These are phyloP conservation scores for Canavalia gladiata DNA, from an alignment of 306 rosid species.

Conservation along the genomic window DNA sequence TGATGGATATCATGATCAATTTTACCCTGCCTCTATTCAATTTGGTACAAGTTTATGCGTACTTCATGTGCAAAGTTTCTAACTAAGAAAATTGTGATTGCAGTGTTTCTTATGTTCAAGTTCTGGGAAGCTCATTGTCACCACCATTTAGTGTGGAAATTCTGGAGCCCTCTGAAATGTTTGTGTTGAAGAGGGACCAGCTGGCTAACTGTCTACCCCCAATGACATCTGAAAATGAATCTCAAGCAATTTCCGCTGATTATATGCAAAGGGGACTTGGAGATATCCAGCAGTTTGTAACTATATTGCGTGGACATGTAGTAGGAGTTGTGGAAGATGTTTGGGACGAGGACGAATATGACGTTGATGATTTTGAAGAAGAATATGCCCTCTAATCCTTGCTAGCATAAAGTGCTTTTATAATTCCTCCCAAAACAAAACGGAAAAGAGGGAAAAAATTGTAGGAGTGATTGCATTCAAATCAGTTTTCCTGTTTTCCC, in stretches of 20 bases:
- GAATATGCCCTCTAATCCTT: slow-evolving; percentile 55
- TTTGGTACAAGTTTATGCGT: neutral
- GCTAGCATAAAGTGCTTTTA: slow-evolving; percentile 21
- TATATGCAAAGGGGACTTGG: slow-evolving; percentile 41
- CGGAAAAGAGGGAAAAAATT: neutral
- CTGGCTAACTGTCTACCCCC: slow-evolving; percentile 42
- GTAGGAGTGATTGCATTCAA: slow-evolving; percentile 30
- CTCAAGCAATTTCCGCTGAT: slow-evolving; percentile 1
- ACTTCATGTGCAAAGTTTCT: slow-evolving; percentile 15
- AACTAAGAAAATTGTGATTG: slow-evolving; percentile 51
- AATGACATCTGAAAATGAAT: slow-evolving; percentile 47
- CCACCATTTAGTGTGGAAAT: slow-evolving; percentile 71
- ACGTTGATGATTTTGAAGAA: slow-evolving; percentile 62
- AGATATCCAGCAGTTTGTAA: slow-evolving; percentile 52
- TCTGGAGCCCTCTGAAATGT: slow-evolving; percentile 65
- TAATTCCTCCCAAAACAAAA: slow-evolving; percentile 38
- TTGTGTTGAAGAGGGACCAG: slow-evolving; percentile 63
- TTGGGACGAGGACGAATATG: slow-evolving; percentile 66
- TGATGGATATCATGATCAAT: neutral
- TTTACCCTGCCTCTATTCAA: neutral
- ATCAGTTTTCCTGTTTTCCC: slow-evolving; percentile 4
- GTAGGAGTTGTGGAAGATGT: slow-evolving; percentile 44
- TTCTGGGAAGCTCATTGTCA: slow-evolving; percentile 64
- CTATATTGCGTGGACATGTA: slow-evolving; percentile 52
- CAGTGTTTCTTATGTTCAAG: slow-evolving; percentile 84